These are phyloP conservation scores for Paramecium tetraurelia DNA, from an alignment of 73 alveolate species.

Conservation along the genomic window DNA sequence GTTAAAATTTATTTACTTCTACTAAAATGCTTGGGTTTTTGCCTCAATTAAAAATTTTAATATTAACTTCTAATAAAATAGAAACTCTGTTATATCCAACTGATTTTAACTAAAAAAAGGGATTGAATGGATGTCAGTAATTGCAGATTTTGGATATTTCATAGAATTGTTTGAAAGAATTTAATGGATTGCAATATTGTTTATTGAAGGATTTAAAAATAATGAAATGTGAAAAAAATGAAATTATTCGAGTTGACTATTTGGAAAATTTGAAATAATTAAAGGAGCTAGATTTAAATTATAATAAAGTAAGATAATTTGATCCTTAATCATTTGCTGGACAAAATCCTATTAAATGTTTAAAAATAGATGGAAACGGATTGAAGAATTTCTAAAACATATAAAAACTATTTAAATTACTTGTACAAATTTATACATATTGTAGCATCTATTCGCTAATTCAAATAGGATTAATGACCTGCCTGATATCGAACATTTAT, in stretches of 20 bases:
- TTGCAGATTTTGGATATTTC: constrained; percentile 77
- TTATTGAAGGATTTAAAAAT: constrained; percentile 74
- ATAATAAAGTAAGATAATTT: constrained; percentile 71
- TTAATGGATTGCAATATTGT: constrained; percentile 75
- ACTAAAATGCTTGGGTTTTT: constrained; percentile 77
- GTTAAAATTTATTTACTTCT: constrained; percentile 66
- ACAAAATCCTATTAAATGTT: constrained; percentile 58
- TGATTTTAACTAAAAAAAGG: constrained; percentile 68
- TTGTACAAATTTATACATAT: neutral
- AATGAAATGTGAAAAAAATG: constrained; percentile 77
- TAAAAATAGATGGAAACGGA: constrained; percentile 79
- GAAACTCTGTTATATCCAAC: constrained; percentile 74
- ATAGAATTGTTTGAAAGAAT: constrained; percentile 68
- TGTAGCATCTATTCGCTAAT: constrained; percentile 59
- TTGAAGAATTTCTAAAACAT: constrained; percentile 68
- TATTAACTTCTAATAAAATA: constrained; percentile 65
- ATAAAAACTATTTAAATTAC: constrained; percentile 70
- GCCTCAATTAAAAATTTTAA: constrained; percentile 73
- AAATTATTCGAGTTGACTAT: constrained; percentile 71
- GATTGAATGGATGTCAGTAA: constrained; percentile 69
- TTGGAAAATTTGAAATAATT: constrained; percentile 69
- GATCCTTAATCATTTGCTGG: constrained; percentile 72
- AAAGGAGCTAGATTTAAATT: constrained; percentile 77
- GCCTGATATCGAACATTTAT: constrained; percentile 77
- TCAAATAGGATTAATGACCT: constrained; percentile 79